Conservation (phyloP, 164 flowering plant species). For the Tetracentron sinense region DNA sequence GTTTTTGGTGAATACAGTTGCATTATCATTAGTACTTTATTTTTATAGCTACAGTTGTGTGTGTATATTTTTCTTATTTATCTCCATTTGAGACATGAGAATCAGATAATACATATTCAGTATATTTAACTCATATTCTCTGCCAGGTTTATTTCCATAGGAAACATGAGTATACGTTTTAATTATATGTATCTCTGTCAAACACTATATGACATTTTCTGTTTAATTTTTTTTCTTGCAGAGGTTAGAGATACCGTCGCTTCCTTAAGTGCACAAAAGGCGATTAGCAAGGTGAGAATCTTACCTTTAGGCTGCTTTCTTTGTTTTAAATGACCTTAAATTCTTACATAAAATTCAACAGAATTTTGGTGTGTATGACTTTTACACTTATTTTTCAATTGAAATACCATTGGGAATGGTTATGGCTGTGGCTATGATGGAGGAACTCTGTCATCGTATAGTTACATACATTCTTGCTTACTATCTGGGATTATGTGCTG, state of each 20-base stretch:
- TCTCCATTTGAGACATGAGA: not conserved
- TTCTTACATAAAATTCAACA: no score
- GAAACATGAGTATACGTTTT: not conserved
- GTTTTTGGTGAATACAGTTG: not conserved
- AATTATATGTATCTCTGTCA: no score
- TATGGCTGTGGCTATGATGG: no score
- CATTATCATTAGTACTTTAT: not conserved
- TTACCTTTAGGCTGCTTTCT: not conserved
- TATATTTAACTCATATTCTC: no score
- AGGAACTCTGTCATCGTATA: no score
- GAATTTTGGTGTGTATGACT: no score
- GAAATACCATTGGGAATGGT: no score
- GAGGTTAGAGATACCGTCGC: slow-evolving; percentile 57
- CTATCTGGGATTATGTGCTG: no score
- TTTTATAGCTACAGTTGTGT: not conserved
- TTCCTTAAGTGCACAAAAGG: slow-evolving; percentile 44
- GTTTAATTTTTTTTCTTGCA: slow-evolving; percentile 20
- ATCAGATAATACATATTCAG: no score
- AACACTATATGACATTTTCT: no score
- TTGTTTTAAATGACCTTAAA: not conserved
- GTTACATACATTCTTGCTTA: no score
- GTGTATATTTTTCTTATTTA: not conserved
- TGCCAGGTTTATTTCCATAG: not conserved
- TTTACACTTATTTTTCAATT: no score
- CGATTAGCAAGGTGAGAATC: slow-evolving; percentile 56